phyloP scores from a whole-genome alignment of 305 asterid species.

The Euphrasia arctica region DNA sequence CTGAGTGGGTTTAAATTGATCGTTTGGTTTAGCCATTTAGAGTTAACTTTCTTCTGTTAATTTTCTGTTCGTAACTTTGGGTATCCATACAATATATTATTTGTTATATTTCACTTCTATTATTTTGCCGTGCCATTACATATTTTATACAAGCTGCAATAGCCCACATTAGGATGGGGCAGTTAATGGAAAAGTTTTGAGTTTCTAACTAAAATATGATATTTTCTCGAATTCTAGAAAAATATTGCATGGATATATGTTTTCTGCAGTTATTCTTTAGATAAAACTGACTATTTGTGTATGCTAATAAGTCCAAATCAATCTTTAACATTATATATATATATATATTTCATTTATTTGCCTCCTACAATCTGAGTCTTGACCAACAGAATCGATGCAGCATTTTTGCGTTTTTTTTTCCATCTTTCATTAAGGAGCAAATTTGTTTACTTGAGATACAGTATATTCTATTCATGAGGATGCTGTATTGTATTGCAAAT shows the following conservation, averaged over 20 bases:
- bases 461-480: not conserved
- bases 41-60: not conserved
- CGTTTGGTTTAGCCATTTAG: conserved; percentile 3
- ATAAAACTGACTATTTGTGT: not conserved
- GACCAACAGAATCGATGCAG: not conserved
- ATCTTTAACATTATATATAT: not conserved
- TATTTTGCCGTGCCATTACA: conserved; percentile 3
- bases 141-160: conserved; percentile 1
- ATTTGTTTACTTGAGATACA: not conserved
- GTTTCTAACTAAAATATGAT: not conserved
- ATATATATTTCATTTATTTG: not conserved
- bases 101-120: conserved; percentile 1
- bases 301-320: not conserved
- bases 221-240: not conserved
- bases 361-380: conserved; percentile 3
- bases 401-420: not conserved
- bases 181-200: not conserved
- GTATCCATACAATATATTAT: not conserved
- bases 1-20: conserved; percentile 13
- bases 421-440: not conserved
- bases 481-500: not conserved
- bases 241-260: conserved; percentile 2
- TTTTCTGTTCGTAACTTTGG: not conserved
- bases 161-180: conserved; percentile 12
- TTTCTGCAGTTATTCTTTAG: conserved; percentile 10